These are phyloP conservation scores for Marasmius oreades DNA, from an alignment of 1,284 basidiomycete species.

Conservation along the genomic window DNA sequence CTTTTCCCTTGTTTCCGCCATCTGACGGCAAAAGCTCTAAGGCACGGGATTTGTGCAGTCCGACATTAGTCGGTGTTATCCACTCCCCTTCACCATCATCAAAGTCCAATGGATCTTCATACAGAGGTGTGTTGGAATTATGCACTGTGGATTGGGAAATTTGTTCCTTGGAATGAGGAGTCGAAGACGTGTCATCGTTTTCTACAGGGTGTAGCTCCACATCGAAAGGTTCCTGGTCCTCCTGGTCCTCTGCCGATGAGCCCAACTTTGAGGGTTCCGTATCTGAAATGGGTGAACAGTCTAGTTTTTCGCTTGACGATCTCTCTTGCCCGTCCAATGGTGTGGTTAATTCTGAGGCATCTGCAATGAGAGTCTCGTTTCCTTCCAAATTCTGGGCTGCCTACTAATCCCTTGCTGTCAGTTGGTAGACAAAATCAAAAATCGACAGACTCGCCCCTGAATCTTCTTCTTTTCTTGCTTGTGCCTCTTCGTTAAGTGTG, in stretches of 20 bases:
- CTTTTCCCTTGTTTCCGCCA: constrained; percentile 32
- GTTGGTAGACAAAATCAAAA: not conserved
- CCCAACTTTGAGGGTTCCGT: not conserved
- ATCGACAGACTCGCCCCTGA: constrained; percentile 10
- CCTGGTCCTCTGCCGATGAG: constrained; percentile 20
- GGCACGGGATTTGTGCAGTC: constrained; percentile 84
- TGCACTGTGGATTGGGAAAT: constrained; percentile 13
- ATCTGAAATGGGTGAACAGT: constrained; percentile 16
- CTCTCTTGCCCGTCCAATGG: not conserved
- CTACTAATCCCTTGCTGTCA: constrained; percentile 21
- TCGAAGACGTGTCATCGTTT: constrained; percentile 20
- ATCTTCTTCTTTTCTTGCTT: constrained; percentile 19
- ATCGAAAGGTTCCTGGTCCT: constrained; percentile 39
- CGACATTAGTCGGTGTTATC: constrained; percentile 94
- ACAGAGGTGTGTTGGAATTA: constrained; percentile 35
- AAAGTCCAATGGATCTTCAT: constrained; percentile 70
- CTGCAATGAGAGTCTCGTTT: constrained; percentile 19
- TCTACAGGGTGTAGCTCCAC: constrained; percentile 43
- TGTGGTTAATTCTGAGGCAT: constrained; percentile 14
- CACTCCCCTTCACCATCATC: constrained; percentile 92
- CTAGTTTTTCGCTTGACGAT: constrained; percentile 11
- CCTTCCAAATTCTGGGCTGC: constrained; percentile 18
- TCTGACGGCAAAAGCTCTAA: constrained; percentile 72
- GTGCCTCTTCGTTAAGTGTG: constrained; percentile 53
- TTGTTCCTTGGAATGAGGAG: not conserved